Evolutionary conservation across 2,329 filamentous ascomycete species (phyloP).

Genomic region (Diaporthe sp.): DNA sequence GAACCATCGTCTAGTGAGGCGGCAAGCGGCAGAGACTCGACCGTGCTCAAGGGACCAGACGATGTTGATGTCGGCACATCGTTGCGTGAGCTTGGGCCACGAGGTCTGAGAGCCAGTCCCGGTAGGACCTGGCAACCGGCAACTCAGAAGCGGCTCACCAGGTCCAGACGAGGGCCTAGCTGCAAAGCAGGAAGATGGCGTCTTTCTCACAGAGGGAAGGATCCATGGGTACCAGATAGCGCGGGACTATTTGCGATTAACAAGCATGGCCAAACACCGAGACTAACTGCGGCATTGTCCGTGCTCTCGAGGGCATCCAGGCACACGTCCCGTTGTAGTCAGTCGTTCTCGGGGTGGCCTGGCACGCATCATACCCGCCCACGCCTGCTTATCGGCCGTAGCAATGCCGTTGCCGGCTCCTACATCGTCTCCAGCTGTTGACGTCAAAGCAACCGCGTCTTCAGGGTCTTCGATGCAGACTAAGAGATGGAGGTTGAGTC

Average conservation of each 20-base stretch:
- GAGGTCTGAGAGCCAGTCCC: slow-evolving; percentile 8
- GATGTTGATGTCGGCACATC: not conserved
- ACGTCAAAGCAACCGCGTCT: not conserved
- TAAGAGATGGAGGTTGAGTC: not conserved
- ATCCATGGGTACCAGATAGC: slow-evolving; percentile 5
- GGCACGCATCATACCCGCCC: not conserved
- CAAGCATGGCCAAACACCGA: not conserved
- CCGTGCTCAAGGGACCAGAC: not conserved
- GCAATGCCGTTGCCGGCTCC: not conserved
- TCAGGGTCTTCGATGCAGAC: not conserved
- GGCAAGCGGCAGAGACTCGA: not conserved
- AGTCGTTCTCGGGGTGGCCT: not conserved
- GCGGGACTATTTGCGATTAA: not conserved
- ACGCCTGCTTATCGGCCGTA: not conserved
- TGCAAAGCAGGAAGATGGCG: not conserved
- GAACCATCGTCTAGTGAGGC: not conserved
- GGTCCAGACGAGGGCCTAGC: not conserved
- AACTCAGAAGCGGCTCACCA: not conserved
- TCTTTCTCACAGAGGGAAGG: not conserved
- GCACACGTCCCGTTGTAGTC: not conserved
- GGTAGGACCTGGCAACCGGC: not conserved
- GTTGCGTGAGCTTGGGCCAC: slow-evolving; percentile 21
- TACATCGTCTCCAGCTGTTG: not conserved
- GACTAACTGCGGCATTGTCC: not conserved
- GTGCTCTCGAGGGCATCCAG: not conserved